Base-by-base conservation (phyloP, 192 early-diverging fungal genomes). In the Entomortierella lignicola region DNA sequence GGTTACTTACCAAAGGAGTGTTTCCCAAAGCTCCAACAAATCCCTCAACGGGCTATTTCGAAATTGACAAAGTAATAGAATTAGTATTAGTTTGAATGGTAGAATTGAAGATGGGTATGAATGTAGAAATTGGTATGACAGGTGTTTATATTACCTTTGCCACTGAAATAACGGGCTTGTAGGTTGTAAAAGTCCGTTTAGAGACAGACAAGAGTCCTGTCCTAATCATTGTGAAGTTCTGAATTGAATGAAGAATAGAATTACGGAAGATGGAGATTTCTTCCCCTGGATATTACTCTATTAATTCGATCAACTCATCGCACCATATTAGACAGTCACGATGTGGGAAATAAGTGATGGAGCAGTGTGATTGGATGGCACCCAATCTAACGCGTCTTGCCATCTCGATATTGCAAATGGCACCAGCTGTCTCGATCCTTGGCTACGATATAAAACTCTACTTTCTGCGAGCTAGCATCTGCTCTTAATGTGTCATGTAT, bases 1-100 rank as follows among this genome's bases (percentile, higher is more conserved):
- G 13, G 12, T 55, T 17, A 80, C 86, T 89, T 89, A 95, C 87
- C 77, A 97, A 82, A 26, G 96, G 96, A 0, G 96, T 96, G 82
- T 97, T 96, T 44, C 96, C 96, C 54, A 97, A 89, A 27, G 94
- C 94, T 15, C 93, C 95, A 25, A 92, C 69, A 64, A 97, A 91
- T 0, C 94, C 93, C 56, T 90, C 70, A 1, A 88, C 87, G 31
- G 88, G 81, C 91, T 89, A 80, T 8, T 58, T n/a, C n/a, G n/a
- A n/a, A n/a, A n/a, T n/a, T n/a, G n/a, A n/a, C n/a, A n/a, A n/a
- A n/a, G n/a, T n/a, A n/a, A n/a, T n/a, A n/a, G n/a, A n/a, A n/a
- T n/a, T n/a, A n/a, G n/a, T n/a, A n/a, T n/a, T n/a, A n/a, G n/a
- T n/a, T n/a, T n/a, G n/a, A n/a, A n/a, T n/a, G n/a, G n/a, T 4